These are phyloP conservation scores for Globisporangium sylvaticum DNA, from an alignment of 352 stramenopile species.

Conservation along the genomic window DNA sequence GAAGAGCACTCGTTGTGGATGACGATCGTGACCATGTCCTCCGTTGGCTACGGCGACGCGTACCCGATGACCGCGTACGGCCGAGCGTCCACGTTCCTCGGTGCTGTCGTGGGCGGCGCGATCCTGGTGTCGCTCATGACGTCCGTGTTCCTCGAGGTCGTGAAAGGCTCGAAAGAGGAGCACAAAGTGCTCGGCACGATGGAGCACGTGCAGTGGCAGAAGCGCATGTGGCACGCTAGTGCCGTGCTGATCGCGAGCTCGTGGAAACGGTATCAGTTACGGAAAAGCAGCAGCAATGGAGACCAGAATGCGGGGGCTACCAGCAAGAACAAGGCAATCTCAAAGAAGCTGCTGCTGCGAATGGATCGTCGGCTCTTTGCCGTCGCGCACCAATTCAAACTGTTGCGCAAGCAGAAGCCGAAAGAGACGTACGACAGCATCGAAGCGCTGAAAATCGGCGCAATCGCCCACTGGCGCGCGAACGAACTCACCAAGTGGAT, in stretches of 20 bases:
- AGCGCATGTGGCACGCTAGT: slow-evolving; percentile 22
- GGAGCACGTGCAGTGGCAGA: slow-evolving; percentile 39
- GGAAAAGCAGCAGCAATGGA: not conserved
- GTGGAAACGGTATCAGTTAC: slow-evolving; percentile 25
- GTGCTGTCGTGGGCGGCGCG: slow-evolving; percentile 47
- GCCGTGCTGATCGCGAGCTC: slow-evolving; percentile 33
- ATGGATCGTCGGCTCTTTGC: slow-evolving; percentile 14
- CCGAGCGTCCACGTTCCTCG: slow-evolving; percentile 39
- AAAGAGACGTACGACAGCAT: slow-evolving; percentile 19
- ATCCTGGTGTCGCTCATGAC: slow-evolving; percentile 58
- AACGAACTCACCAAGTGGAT: slow-evolving; percentile 1
- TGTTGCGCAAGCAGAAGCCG: slow-evolving; percentile 24
- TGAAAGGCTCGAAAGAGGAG: slow-evolving; percentile 61
- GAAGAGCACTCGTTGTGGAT: slow-evolving; percentile 64
- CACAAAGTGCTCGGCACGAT: slow-evolving; percentile 41
- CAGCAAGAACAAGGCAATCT: not conserved
- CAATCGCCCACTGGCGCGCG: slow-evolving; percentile 3
- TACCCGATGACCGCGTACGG: slow-evolving; percentile 50
- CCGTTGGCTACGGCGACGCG: slow-evolving; percentile 56
- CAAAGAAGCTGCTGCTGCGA: not conserved
- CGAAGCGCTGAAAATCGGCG: slow-evolving; percentile 12
- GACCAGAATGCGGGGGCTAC: not conserved
- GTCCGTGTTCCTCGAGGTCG: slow-evolving; percentile 51
- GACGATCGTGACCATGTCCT: slow-evolving; percentile 57
- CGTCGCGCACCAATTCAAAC: slow-evolving; percentile 28